These are phyloP conservation scores for Barnettozyma pratensis DNA, from an alignment of 805 yeast genomes.

Conservation along the genomic window DNA sequence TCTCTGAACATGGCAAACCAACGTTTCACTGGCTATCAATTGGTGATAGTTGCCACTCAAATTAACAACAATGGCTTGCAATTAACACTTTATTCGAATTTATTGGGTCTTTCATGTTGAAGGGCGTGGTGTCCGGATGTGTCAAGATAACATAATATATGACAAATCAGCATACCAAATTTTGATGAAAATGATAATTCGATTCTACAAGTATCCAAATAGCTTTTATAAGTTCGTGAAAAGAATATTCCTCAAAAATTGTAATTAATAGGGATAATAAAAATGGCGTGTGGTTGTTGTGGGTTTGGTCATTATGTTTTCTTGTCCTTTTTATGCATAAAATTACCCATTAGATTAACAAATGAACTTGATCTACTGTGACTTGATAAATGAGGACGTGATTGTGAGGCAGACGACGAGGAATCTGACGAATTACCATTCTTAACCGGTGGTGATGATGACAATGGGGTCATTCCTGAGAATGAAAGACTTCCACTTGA, in stretches of 20 bases:
- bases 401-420: constrained; percentile 3
- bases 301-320: neutral
- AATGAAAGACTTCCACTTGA: neutral
- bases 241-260: neutral
- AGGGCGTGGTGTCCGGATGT: too few relatives aligned
- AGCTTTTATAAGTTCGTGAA: too few relatives aligned
- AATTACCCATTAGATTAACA: constrained; percentile 23
- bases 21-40: neutral
- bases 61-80: too few relatives aligned
- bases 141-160: too few relatives aligned
- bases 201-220: neutral
- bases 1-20: constrained; percentile 72
- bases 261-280: neutral
- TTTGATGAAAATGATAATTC: neutral
- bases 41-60: too few relatives aligned
- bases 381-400: constrained; percentile 2
- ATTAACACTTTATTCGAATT: too few relatives aligned
- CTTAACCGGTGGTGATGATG: constrained; percentile 8
- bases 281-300: neutral
- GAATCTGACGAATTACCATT: neutral
- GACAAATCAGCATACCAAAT: too few relatives aligned
- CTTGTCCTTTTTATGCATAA: constrained; percentile 22
- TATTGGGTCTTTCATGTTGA: too few relatives aligned
- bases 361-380: constrained; percentile 22
- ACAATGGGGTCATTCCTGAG: constrained; percentile 9